These are phyloP conservation scores for Dactylella cylindrospora DNA, from an alignment of 2,329 filamentous ascomycete genomes.

Conservation along the genomic window DNA sequence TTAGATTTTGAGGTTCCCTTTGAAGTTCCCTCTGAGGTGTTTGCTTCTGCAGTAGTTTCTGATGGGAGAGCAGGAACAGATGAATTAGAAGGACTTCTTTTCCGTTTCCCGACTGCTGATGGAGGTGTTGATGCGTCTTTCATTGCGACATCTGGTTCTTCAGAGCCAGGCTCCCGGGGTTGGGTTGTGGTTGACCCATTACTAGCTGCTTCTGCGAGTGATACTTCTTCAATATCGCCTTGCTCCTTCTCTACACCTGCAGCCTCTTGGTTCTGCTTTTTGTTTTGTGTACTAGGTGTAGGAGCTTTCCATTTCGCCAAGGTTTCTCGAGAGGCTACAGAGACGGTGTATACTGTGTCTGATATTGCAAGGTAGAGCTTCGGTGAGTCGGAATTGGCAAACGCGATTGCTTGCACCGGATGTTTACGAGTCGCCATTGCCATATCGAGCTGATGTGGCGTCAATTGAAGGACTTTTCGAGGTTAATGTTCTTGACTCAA, in stretches of 20 bases:
- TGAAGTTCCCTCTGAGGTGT: not conserved
- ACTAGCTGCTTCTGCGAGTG: not conserved
- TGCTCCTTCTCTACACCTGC: conserved; percentile 1
- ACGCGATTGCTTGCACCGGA: conserved; percentile 26
- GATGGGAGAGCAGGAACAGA: not conserved
- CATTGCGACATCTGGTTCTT: conserved; percentile 19
- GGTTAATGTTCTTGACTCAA: no score
- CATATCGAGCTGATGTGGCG: conserved; percentile 17
- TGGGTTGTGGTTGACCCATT: not conserved
- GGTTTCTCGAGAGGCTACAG: conserved; percentile 12
- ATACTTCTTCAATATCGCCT: conserved; percentile 5
- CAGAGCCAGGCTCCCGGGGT: not conserved
- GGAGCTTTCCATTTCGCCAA: conserved; percentile 33
- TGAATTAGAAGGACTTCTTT: conserved; percentile 34
- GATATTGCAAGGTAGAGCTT: conserved; percentile 27
- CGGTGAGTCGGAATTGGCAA: conserved; percentile 5
- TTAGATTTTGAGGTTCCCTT: conserved; percentile 10
- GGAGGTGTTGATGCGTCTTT: conserved; percentile 5
- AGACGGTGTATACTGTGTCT: conserved; percentile 26
- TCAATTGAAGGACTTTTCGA: not conserved
- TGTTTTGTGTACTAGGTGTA: conserved; percentile 21
- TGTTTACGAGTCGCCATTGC: conserved; percentile 32
- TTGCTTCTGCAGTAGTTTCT: not conserved
- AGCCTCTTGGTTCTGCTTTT: conserved; percentile 7
- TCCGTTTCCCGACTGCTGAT: conserved; percentile 22